phyloP scores from a whole-genome alignment of 352 stramenopile species.

The Achlya hypogyna region DNA sequence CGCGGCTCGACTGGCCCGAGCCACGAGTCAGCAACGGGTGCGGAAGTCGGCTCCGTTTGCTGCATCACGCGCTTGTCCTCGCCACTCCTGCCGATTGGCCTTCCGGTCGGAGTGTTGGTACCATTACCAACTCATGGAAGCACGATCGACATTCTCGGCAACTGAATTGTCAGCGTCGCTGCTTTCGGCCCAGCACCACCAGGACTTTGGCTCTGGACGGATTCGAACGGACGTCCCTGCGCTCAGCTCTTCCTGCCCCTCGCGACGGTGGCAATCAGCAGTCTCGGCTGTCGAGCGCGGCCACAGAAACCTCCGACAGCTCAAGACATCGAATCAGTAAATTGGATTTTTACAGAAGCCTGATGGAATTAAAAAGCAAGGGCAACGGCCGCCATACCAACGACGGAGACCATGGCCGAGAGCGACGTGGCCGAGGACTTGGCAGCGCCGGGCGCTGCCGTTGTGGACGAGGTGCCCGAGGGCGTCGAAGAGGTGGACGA shows the following conservation, averaged over 20 bases:
- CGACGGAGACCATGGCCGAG: neutral
- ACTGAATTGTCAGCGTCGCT: too few species aligned
- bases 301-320: too few species aligned
- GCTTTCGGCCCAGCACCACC: too few species aligned
- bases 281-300: too few species aligned
- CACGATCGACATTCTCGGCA: neutral
- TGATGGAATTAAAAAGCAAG: neutral
- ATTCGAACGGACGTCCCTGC: too few species aligned
- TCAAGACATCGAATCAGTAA: too few species aligned
- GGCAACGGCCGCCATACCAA: neutral
- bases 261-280: too few species aligned
- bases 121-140: neutral
- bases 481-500: neutral
- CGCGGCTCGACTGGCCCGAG: conserved; percentile 8
- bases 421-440: neutral
- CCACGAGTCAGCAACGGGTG: neutral
- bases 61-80: conserved; percentile 4
- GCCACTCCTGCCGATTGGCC: neutral
- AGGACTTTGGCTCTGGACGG: too few species aligned
- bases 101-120: neutral
- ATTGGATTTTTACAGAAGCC: too few species aligned
- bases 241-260: too few species aligned
- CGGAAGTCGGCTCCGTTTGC: neutral
- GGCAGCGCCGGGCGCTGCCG: neutral
- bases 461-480: neutral